Conservation (phyloP, 768 basidiomycete genomes). For the Agaricus blazei region DNA sequence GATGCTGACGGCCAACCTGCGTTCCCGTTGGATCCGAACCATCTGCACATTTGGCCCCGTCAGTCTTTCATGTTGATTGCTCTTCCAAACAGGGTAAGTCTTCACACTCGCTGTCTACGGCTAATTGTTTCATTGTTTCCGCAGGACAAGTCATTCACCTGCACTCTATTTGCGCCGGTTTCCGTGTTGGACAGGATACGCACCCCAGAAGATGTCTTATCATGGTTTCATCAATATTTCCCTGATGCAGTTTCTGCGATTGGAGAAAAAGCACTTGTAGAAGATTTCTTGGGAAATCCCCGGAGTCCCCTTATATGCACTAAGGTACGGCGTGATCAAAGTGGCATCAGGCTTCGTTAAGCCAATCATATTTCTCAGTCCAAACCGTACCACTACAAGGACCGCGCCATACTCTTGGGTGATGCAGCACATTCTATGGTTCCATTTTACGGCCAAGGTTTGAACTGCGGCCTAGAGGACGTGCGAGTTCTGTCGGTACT, state of each 20-base stretch:
- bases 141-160: conserved; percentile 96
- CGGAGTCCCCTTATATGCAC: conserved; percentile 88
- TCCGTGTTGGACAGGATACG: conserved; percentile 65
- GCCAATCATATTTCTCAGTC: conserved; percentile 42
- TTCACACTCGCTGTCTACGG: conserved; percentile 4
- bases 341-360: conserved; percentile 18
- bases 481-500: conserved; percentile 82
- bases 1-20: conserved; percentile 53
- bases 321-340: conserved; percentile 53
- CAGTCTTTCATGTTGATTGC: conserved; percentile 99
- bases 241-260: conserved; percentile 84
- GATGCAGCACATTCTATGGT: conserved; percentile 98
- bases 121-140: conserved; percentile 9
- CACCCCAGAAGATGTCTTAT: conserved; percentile 48
- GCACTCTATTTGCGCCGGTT: conserved; percentile 90
- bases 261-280: conserved; percentile 70
- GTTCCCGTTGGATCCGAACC: conserved; percentile 88
- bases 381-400: conserved; percentile 86
- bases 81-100: conserved; percentile 86
- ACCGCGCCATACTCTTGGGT: conserved; percentile 83
- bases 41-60: conserved; percentile 99
- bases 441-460: conserved; percentile 96
- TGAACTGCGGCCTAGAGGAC: conserved; percentile 97
- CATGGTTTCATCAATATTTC: conserved; percentile 83
- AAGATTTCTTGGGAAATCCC: conserved; percentile 81